Evolutionary conservation across 345 rosid species (phyloP), one percentile per base, ranked within the genome.

Genomic region (Bruguiera sexangula): DNA sequence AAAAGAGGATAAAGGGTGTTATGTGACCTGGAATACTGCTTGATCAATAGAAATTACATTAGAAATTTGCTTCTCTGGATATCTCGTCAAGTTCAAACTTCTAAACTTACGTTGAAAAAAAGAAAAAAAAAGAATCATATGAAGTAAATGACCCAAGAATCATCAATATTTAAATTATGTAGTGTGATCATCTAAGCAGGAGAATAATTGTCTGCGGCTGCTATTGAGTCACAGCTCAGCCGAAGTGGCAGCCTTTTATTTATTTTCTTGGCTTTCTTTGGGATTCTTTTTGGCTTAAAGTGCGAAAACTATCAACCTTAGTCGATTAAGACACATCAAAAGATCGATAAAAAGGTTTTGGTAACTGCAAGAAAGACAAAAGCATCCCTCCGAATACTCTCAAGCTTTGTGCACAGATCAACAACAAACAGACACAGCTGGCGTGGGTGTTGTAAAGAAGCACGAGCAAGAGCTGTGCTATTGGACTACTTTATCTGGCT

Each of bases 1-100:
- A 95, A 83, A 22, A 91, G 81, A 15, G 99, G 95, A 65, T 88
- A 87, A 27, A 89, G 83, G 69, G 89, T 79, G 81, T 87, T 90
- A 82, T 92, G 93, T 71, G 96, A 70, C 34, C 92, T 96, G 52
- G 89, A 88, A 69, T 79, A 88, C 97, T 93, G 88, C 80, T 77
- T n/a, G 10, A 61, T 70, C 36, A 67, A 54, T 27, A 13, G 21
- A 37, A 50, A 10, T 31, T 9, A 36, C 34, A 30, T 73, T 29
- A 72, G 21, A 21, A 30, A 63, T 15, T 34, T 34, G 36, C 36
- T 32, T 32, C 36, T 32, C 36, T 32, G 37, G 9, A 34, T 34
- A 34, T 1, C 37, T 34, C 37, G 37, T 34, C 37, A 1, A 31
- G 1, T 34, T 34, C 37, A 34, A 34, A 34, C 10, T 34, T 8